These are phyloP conservation scores for Cyberlindnera galapagoensis DNA, from an alignment of 805 yeast genomes.

Conservation along the genomic window DNA sequence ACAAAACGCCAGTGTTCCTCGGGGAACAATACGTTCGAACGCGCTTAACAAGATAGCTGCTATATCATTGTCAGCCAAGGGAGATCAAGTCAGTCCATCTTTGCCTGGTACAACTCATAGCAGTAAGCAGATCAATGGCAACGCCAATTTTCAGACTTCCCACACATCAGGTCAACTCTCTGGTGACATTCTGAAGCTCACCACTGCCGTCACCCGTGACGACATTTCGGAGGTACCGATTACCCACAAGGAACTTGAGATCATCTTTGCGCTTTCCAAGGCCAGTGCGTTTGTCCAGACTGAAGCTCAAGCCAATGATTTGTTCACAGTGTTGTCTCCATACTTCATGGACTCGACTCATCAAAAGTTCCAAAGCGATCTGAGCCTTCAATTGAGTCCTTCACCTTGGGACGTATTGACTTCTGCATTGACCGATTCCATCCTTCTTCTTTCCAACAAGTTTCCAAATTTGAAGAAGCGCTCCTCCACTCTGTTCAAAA, in stretches of 20 bases:
- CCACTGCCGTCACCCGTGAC: slow-evolving; percentile 9
- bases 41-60: slow-evolving; percentile 23
- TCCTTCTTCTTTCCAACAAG: slow-evolving; percentile 21
- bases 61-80: slow-evolving; percentile 9
- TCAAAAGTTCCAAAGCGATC: slow-evolving; percentile 39
- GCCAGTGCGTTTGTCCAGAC: slow-evolving; percentile 30
- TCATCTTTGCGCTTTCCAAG: slow-evolving; percentile 39
- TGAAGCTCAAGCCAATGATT: slow-evolving; percentile 30
- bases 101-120: no score
- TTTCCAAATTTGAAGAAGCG: slow-evolving; percentile 24
- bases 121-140: slow-evolving; percentile 2
- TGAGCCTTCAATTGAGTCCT: slow-evolving; percentile 27
- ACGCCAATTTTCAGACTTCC: neutral
- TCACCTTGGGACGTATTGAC: slow-evolving; percentile 37
- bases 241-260: slow-evolving; percentile 47
- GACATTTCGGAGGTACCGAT: slow-evolving; percentile 21
- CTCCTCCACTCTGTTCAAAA: slow-evolving; percentile 18
- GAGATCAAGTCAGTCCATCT: no score
- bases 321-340: slow-evolving; percentile 35
- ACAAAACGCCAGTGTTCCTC: slow-evolving; percentile 15
- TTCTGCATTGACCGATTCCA: slow-evolving; percentile 26
- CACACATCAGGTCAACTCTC: slow-evolving; percentile 3
- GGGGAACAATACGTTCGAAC: slow-evolving; percentile 23
- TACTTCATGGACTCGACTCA: slow-evolving; percentile 46
- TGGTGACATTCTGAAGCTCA: slow-evolving; percentile 17